These are phyloP conservation scores for Quercus ilex DNA, from an alignment of 306 rosid species.

Conservation along the genomic window DNA sequence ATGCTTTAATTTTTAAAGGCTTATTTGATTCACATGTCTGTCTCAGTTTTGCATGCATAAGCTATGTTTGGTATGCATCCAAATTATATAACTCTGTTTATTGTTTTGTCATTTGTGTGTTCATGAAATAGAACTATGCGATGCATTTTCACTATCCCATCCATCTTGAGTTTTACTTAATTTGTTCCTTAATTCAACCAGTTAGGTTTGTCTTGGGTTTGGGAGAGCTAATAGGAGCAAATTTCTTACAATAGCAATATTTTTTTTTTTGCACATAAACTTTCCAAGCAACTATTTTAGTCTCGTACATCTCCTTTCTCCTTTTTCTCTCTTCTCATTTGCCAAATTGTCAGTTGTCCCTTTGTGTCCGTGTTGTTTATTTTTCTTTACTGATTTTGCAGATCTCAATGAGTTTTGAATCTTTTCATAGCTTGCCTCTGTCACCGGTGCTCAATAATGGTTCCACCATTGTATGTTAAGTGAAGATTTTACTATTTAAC, in stretches of 20 bases:
- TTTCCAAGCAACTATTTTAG: neutral
- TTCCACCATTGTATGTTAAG: conserved; percentile 53
- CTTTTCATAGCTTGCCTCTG: conserved; percentile 82
- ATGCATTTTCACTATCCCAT: neutral
- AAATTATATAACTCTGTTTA: neutral
- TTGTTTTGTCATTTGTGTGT: neutral
- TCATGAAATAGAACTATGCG: neutral
- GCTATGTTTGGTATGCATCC: neutral
- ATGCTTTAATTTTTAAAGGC: neutral
- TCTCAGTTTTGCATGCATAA: neutral
- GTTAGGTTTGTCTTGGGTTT: conserved; percentile 6
- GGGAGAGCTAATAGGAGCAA: neutral
- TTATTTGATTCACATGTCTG: neutral
- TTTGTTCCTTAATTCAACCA: neutral
- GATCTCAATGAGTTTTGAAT: conserved; percentile 84
- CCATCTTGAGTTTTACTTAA: neutral
- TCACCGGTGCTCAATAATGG: conserved; percentile 44
- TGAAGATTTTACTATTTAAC: conserved; percentile 22
- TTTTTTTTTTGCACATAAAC: neutral
- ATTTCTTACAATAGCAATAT: neutral
- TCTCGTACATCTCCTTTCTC: neutral
- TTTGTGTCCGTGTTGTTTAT: conserved; percentile 8
- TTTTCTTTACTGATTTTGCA: conserved; percentile 40
- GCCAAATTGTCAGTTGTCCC: neutral
- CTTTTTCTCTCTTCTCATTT: neutral